These are phyloP conservation scores for Triticum aestivum DNA, from an alignment of 176 grass and related monocot species.

Conservation along the genomic window DNA sequence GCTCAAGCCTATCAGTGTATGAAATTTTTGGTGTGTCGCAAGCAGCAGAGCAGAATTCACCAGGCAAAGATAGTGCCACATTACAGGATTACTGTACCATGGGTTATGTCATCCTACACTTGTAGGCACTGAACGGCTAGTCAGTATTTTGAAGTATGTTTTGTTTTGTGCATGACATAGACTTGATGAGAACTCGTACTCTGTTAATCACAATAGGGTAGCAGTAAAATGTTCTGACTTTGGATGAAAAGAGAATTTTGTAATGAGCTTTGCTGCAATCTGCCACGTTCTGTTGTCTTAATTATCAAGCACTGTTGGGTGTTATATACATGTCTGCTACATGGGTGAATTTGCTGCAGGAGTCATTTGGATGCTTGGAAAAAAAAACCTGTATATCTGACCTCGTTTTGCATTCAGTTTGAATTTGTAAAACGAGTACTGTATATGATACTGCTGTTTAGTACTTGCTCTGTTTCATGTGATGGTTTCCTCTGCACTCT, in stretches of 20 bases:
- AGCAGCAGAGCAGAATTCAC: background rate
- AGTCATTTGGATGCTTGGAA: background rate
- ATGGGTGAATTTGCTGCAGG: background rate
- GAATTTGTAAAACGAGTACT: background rate
- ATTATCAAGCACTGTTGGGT: background rate
- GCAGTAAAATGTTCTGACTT: background rate
- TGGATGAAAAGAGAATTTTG: slow-evolving; percentile 12
- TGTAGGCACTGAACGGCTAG: background rate
- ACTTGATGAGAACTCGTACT: background rate
- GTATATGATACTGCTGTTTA: background rate
- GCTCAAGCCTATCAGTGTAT: background rate
- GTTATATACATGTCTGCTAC: background rate
- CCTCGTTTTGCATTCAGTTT: background rate
- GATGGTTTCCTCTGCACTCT: background rate
- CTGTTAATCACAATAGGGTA: background rate
- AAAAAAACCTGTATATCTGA: background rate
- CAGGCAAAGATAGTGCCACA: background rate
- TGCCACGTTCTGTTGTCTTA: background rate
- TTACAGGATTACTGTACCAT: background rate
- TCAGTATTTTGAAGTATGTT: slow-evolving; percentile 11
- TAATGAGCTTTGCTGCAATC: background rate
- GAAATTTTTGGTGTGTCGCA: background rate
- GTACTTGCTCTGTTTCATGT: background rate
- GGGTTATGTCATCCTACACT: background rate
- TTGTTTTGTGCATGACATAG: slow-evolving; percentile 9